A percentile compares a stretch with the other conserved stretches of the same genome.
Evolutionary conservation across 2,329 filamentous ascomycete species (phyloP).

Genomic region (Chaetomium strumarium): DNA sequence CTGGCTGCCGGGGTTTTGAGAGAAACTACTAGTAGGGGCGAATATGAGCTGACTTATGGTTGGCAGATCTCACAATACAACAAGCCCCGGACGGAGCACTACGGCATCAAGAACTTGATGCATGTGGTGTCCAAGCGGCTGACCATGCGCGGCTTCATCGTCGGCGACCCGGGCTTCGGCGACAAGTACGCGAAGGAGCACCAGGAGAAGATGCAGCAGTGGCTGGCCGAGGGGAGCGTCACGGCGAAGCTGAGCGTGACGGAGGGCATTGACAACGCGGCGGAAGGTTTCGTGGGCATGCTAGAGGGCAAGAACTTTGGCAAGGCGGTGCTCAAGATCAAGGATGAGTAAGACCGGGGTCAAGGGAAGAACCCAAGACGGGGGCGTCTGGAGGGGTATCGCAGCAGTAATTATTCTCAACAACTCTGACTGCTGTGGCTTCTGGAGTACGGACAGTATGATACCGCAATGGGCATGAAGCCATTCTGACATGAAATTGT

Average conservation of each 20-base stretch:
- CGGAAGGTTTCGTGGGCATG: slow-evolving; percentile 68
- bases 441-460: no score
- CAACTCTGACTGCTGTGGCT: no score
- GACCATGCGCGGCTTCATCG: slow-evolving; percentile 71
- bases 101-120: slow-evolving; percentile 62
- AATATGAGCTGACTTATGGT: slow-evolving; percentile 17
- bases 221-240: slow-evolving; percentile 70
- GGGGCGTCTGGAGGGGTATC: no score
- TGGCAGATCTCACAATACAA: slow-evolving; percentile 70
- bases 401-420: no score
- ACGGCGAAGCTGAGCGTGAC: slow-evolving; percentile 64
- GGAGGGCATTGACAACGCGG: slow-evolving; percentile 70
- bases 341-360: slow-evolving; percentile 15
- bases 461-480: no score
- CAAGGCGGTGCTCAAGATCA: slow-evolving; percentile 69
- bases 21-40: no score
- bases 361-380: not conserved
- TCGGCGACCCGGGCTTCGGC: slow-evolving; percentile 58
- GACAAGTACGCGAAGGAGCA: slow-evolving; percentile 63
- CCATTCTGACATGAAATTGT: no score
- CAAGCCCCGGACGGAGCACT: slow-evolving; percentile 43
- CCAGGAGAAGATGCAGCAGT: slow-evolving; percentile 67
- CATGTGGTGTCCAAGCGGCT: slow-evolving; percentile 62
- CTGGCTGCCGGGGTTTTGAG: no score
- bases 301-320: slow-evolving; percentile 77